These are phyloP conservation scores for Erodium moschatum DNA, from an alignment of 441 rosid species.

Conservation along the genomic window DNA sequence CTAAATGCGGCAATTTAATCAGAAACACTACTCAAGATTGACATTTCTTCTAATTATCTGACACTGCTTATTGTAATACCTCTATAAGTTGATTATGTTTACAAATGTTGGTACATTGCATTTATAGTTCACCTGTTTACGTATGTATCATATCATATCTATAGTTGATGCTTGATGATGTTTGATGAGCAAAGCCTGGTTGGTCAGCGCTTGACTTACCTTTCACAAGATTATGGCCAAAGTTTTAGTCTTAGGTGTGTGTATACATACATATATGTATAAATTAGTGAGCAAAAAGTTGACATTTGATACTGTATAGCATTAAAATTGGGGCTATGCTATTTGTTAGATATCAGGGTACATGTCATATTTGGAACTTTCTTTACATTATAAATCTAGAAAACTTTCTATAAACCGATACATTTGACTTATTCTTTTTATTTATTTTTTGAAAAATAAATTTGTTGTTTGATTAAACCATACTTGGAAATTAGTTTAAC, in stretches of 20 bases:
- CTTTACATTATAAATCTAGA: neutral
- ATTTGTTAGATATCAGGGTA: neutral
- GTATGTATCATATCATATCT: neutral
- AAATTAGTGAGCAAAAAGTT: neutral
- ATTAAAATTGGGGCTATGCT: neutral
- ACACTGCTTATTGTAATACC: neutral
- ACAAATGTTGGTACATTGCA: neutral
- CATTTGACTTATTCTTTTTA: neutral
- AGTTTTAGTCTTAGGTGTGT: neutral
- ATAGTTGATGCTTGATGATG: neutral
- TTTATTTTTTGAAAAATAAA: neutral
- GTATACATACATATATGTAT: neutral
- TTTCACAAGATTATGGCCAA: neutral
- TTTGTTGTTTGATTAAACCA: too few species aligned
- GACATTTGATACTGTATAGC: neutral
- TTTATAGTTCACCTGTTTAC: neutral
- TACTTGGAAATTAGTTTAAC: neutral
- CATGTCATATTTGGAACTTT: neutral
- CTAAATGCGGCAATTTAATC: neutral
- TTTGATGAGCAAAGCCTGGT: conserved; percentile 1
- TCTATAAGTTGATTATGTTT: neutral
- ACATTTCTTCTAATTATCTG: neutral
- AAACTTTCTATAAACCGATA: neutral
- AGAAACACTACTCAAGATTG: neutral
- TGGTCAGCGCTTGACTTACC: neutral